Evolutionary conservation across 2,329 filamentous ascomycete genomes (phyloP).

Genomic region (Emmonsiellopsis sp.): DNA sequence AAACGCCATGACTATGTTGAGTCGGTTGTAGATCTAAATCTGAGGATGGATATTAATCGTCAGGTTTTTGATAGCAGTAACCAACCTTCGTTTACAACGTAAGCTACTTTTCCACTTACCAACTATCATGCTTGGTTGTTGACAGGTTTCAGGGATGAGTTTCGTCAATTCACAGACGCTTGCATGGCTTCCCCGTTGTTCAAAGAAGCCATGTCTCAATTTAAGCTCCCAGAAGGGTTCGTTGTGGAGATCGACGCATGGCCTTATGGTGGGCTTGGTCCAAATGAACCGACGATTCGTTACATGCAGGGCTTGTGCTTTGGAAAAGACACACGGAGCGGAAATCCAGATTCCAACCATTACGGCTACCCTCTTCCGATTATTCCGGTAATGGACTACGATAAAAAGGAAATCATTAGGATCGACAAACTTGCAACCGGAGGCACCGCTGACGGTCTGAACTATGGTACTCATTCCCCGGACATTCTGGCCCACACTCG

Average conservation of each 20-base stretch:
- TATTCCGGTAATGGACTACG: conserved; percentile 50
- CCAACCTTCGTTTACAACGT: conserved; percentile 41
- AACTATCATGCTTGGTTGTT: not conserved
- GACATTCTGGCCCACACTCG: conserved; percentile 45
- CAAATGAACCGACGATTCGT: conserved; percentile 37
- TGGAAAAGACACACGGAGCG: conserved; percentile 36
- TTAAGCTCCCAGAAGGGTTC: conserved; percentile 46
- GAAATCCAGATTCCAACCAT: conserved; percentile 50
- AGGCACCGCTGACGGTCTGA: conserved; percentile 40
- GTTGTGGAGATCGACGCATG: conserved; percentile 48
- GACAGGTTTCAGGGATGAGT: conserved; percentile 32
- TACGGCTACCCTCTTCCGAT: conserved; percentile 54
- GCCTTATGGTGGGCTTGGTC: conserved; percentile 47
- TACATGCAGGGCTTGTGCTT: conserved; percentile 49
- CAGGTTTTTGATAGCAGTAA: conserved; percentile 39
- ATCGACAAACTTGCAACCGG: conserved; percentile 49
- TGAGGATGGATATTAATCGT: conserved; percentile 33
- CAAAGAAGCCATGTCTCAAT: conserved; percentile 41
- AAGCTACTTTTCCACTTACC: not conserved
- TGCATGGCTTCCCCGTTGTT: conserved; percentile 46
- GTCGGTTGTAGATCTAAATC: conserved; percentile 40
- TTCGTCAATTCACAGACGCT: conserved; percentile 37
- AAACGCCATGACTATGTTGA: conserved; percentile 47
- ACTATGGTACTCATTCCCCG: conserved; percentile 31
- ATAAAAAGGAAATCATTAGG: conserved; percentile 45